Conservation (phyloP, 306 rosid genomes). For the Sindora glabra region DNA sequence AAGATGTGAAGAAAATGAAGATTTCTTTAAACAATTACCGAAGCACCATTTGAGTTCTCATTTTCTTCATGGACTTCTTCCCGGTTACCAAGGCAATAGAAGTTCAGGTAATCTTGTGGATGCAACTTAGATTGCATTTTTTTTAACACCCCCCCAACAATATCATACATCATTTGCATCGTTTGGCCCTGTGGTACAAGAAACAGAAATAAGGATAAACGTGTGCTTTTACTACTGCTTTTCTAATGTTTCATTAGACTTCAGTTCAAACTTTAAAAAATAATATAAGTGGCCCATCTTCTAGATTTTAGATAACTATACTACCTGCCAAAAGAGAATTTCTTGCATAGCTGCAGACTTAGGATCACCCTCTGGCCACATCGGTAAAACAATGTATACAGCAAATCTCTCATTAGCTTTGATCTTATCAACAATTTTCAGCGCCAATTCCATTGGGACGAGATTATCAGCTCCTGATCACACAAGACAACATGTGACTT, state of each 20-base stretch:
- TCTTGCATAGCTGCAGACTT: slow-evolving; percentile 72
- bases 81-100: slow-evolving; percentile 93
- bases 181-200: slow-evolving; percentile 61
- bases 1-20: slow-evolving; percentile 1
- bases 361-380: slow-evolving; percentile 99
- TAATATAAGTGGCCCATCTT: slow-evolving; percentile 6
- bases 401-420: slow-evolving; percentile 83
- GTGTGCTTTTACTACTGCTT: neutral
- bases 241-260: neutral
- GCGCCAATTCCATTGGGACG: slow-evolving; percentile 93
- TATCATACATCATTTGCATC: slow-evolving; percentile 72
- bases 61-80: slow-evolving; percentile 41
- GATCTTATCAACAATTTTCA: slow-evolving; percentile 80
- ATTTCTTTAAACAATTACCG: slow-evolving; percentile 37
- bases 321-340: slow-evolving; percentile 98
- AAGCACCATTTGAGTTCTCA: slow-evolving; percentile 22
- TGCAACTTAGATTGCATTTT: slow-evolving; percentile 28
- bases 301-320: slow-evolving; percentile 4
- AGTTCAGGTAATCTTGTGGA: slow-evolving; percentile 82
- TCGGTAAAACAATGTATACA: slow-evolving; percentile 68
- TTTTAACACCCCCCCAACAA: slow-evolving; percentile 58
- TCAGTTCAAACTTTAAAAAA: neutral
- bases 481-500: slow-evolving; percentile 8
- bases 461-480: slow-evolving; percentile 92
- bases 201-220: slow-evolving; percentile 16